Evolutionary conservation across 2,329 filamentous ascomycete species (phyloP).

Genomic region (Aaosphaeria arxii): DNA sequence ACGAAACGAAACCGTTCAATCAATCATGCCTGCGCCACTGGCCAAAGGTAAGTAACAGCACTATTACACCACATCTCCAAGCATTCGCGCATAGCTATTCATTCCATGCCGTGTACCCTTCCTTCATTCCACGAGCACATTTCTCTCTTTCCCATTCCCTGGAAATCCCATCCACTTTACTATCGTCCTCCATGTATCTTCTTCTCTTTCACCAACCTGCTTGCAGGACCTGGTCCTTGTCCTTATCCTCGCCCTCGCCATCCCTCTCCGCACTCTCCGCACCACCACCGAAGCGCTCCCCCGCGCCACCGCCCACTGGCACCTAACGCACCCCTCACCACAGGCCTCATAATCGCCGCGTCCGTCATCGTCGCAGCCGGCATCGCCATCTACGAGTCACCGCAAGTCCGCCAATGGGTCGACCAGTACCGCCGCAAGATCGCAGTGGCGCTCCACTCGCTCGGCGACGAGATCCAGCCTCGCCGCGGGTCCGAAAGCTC

Average conservation of each 20-base stretch:
- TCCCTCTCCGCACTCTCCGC: constrained; percentile 5
- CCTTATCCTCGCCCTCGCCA: constrained; percentile 13
- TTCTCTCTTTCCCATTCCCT: not conserved
- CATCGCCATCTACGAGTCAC: constrained; percentile 62
- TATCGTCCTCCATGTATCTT: constrained; percentile 2
- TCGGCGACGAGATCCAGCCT: constrained; percentile 59
- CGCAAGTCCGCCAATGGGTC: constrained; percentile 62
- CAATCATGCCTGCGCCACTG: constrained; percentile 38
- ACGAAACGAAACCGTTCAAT: too few relatives aligned
- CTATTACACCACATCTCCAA: constrained; percentile 7
- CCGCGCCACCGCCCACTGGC: constrained; percentile 5
- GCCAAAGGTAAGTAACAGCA: constrained; percentile 36
- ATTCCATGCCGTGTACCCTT: constrained; percentile 16
- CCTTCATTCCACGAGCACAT: constrained; percentile 4
- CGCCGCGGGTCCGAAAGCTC: constrained; percentile 30
- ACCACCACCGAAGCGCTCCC: constrained; percentile 4
- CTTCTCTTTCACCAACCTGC: constrained; percentile 25
- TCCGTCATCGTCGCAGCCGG: constrained; percentile 61
- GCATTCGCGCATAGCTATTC: not conserved
- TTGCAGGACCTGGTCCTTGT: constrained; percentile 25
- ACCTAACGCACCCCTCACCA: constrained; percentile 25
- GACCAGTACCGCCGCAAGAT: constrained; percentile 60
- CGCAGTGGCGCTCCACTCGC: constrained; percentile 55
- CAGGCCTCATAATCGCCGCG: constrained; percentile 62
- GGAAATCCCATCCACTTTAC: not conserved